Percentiles rank a stretch among this genome's conserved stretches.
Evolutionary conservation across 176 grass and related monocot genomes (phyloP).

Genomic region (Musa acuminata): DNA sequence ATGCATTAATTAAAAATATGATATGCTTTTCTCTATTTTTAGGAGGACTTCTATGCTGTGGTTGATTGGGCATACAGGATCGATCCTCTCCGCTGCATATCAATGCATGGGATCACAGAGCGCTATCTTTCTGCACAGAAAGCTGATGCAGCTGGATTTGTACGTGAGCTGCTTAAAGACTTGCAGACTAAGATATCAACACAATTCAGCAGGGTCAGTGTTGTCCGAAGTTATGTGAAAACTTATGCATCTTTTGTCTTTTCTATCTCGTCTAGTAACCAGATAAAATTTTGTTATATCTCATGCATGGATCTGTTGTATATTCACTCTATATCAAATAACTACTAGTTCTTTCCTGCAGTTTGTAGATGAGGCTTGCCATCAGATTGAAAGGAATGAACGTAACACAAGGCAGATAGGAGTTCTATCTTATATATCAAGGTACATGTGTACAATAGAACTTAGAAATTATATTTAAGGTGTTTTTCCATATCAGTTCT

Average conservation of each 20-base stretch:
- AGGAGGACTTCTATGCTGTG: conserved; percentile 96
- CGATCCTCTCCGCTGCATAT: conserved; percentile 92
- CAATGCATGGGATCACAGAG: conserved; percentile 96
- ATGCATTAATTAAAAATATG: conserved; percentile 18
- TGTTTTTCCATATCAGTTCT: neutral
- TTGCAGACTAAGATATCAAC: conserved; percentile 80
- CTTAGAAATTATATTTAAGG: neutral
- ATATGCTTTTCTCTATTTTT: conserved; percentile 16
- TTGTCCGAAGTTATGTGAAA: conserved; percentile 3
- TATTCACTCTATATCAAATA: neutral
- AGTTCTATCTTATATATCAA: conserved; percentile 81
- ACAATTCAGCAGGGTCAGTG: conserved; percentile 84
- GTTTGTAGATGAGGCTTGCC: conserved; percentile 95
- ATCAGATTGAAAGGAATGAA: conserved; percentile 92
- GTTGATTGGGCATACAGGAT: conserved; percentile 97
- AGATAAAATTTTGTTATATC: neutral
- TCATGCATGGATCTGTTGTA: neutral
- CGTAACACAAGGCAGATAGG: conserved; percentile 67
- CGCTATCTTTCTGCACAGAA: conserved; percentile 98
- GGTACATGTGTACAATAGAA: conserved; percentile 37
- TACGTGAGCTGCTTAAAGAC: conserved; percentile 84
- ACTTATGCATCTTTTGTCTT: conserved; percentile 13
- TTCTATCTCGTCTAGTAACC: neutral
- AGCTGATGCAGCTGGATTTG: conserved; percentile 96
- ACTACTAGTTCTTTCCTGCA: conserved; percentile 23